A percentile compares a stretch with the other conserved stretches of the same genome.
These are phyloP conservation scores for Coriaria nepalensis DNA, from an alignment of 306 rosid genomes.

Conservation along the genomic window DNA sequence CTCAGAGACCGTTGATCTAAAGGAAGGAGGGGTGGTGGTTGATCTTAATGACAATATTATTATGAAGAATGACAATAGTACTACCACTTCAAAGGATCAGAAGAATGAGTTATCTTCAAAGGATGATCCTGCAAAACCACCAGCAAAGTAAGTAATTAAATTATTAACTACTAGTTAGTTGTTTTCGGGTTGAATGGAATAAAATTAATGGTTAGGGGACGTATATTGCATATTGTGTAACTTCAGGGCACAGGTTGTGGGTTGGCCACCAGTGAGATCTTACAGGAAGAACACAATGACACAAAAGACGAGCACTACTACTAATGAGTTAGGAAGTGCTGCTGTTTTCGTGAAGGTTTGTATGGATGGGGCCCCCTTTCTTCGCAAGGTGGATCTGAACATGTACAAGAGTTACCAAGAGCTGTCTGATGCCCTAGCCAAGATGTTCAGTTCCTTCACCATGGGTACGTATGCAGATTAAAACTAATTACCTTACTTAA, in stretches of 20 bases:
- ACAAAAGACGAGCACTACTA: slow-evolving; percentile 24
- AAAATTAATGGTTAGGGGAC: neutral
- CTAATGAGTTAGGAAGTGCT: slow-evolving; percentile 20
- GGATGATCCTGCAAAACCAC: slow-evolving; percentile 55
- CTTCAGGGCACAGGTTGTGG: slow-evolving; percentile 66
- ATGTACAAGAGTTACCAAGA: slow-evolving; percentile 56
- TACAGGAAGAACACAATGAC: slow-evolving; percentile 56
- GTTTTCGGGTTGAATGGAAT: neutral
- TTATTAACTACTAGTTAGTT: neutral
- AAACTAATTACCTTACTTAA: too few species aligned
- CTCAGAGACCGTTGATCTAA: slow-evolving; percentile 58
- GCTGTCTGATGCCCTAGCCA: slow-evolving; percentile 67
- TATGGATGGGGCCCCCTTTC: slow-evolving; percentile 81
- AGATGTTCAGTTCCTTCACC: slow-evolving; percentile 77
- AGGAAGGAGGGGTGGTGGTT: slow-evolving; percentile 17
- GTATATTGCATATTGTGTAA: neutral
- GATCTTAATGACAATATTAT: slow-evolving; percentile 11
- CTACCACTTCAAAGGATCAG: slow-evolving; percentile 12
- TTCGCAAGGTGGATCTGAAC: slow-evolving; percentile 58
- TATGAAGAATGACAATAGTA: slow-evolving; percentile 23
- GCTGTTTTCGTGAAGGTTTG: slow-evolving; percentile 55
- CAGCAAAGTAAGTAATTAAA: slow-evolving; percentile 36
- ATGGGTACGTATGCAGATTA: slow-evolving; percentile 27
- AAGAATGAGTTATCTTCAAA: slow-evolving; percentile 13
- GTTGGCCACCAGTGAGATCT: slow-evolving; percentile 79